Conservation (phyloP, 2,329 filamentous ascomycete species). For the Trichoderma afroharzianum region DNA sequence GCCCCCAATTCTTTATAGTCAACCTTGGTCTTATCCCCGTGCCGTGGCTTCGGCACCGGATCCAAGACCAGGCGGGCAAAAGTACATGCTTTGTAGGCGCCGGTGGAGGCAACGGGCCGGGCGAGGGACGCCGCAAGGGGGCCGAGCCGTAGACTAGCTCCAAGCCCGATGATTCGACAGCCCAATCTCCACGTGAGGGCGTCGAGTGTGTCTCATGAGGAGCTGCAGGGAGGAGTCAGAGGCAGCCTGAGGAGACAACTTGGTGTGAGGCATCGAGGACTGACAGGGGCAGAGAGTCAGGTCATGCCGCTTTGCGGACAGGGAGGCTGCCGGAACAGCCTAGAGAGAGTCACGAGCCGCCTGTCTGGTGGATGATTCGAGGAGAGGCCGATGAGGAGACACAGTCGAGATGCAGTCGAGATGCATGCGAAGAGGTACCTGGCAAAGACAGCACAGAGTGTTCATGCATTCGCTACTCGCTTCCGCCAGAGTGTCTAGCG, state of each 20-base stretch:
- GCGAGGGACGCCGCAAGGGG: constrained; percentile 9
- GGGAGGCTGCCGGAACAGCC: background rate
- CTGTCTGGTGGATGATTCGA: constrained; percentile 9
- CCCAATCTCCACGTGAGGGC: constrained; percentile 6
- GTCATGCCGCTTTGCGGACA: constrained; percentile 1
- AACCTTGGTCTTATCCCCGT: background rate
- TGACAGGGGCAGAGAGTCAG: constrained; percentile 3
- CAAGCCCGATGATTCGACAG: background rate
- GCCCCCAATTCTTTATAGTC: background rate
- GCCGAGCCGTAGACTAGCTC: constrained; percentile 11
- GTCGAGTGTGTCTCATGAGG: constrained; percentile 10
- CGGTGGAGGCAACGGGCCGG: constrained; percentile 14
- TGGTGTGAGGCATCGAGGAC: background rate
- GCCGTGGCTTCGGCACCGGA: background rate
- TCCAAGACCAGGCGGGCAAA: background rate
- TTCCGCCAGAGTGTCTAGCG: background rate
- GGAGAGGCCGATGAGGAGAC: background rate
- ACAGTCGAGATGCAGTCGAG: background rate
- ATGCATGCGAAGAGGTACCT: background rate
- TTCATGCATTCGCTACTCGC: constrained; percentile 3
- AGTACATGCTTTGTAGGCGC: background rate
- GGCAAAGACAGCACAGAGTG: background rate
- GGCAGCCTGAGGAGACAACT: background rate
- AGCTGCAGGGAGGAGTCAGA: constrained; percentile 10
- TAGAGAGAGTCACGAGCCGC: constrained; percentile 10